A percentile compares a stretch with the other conserved stretches of the same genome.
These are phyloP conservation scores for Thielaviopsis populi DNA, from an alignment of 2,329 filamentous ascomycete species.

Conservation along the genomic window DNA sequence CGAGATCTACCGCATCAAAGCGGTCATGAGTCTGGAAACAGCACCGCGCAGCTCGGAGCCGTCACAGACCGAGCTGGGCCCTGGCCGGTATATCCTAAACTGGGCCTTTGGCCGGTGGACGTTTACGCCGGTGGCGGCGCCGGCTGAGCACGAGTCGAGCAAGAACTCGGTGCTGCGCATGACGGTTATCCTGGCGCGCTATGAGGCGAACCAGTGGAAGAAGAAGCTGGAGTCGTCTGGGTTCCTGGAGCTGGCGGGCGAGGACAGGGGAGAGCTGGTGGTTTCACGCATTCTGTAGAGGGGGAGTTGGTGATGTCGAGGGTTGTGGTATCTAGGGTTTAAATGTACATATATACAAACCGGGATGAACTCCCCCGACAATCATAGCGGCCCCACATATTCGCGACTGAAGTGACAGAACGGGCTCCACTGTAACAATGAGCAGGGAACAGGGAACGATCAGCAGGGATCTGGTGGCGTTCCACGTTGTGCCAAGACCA, in stretches of 20 bases:
- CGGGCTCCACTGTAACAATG: background rate
- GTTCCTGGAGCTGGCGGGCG: constrained; percentile 35
- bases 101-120: constrained; percentile 98
- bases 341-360: background rate
- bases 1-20: constrained; percentile 92
- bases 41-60: constrained; percentile 37
- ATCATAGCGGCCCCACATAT: background rate
- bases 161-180: constrained; percentile 46
- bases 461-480: background rate
- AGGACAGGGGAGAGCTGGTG: constrained; percentile 32
- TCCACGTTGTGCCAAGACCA: constrained; percentile 6
- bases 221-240: constrained; percentile 50
- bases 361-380: background rate
- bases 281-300: constrained; percentile 36
- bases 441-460: background rate
- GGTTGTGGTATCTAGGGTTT: background rate
- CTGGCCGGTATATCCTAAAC: constrained; percentile 73
- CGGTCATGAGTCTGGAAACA: constrained; percentile 36
- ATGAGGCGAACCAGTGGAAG: constrained; percentile 63
- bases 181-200: constrained; percentile 60
- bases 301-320: background rate
- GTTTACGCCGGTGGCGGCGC: constrained; percentile 46
- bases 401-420: background rate
- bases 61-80: constrained; percentile 24
- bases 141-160: constrained; percentile 39